Percentiles rank a stretch among this genome's conserved stretches.
phyloP scores from a whole-genome alignment of 495 filamentous ascomycete genomes.

The Halenospora varia region DNA sequence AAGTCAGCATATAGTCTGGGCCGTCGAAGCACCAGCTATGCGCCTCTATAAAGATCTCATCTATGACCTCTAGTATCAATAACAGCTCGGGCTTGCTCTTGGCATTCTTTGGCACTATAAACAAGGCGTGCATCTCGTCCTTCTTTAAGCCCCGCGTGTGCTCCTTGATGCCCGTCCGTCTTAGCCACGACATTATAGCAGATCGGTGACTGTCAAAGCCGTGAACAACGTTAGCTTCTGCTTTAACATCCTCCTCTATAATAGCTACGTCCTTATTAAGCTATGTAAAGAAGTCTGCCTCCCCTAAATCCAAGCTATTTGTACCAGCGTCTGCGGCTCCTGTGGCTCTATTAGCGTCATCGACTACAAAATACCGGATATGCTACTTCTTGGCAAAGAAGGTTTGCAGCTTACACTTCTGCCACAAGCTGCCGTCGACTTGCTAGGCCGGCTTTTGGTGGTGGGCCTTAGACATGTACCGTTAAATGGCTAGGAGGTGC shows the following conservation, averaged over 20 bases:
- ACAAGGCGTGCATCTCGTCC: slow-evolving; percentile 1
- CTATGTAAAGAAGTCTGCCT: background rate
- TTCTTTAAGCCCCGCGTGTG: background rate
- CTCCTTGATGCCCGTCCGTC: slow-evolving; percentile 2
- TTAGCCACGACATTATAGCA: slow-evolving; percentile 1
- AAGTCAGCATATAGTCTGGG: too few relatives aligned
- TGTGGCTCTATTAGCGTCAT: background rate
- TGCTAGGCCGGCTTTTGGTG: slow-evolving; percentile 4
- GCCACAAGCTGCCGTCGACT: background rate
- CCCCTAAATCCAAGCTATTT: background rate
- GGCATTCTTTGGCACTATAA: background rate
- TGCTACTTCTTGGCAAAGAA: slow-evolving; percentile 4
- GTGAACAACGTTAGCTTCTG: slow-evolving; percentile 4
- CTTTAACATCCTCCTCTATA: background rate
- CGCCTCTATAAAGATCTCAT: background rate
- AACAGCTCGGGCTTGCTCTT: slow-evolving; percentile 7
- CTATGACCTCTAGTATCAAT: slow-evolving; percentile 2
- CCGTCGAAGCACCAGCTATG: background rate
- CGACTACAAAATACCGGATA: slow-evolving; percentile 2
- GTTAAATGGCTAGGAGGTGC: too few relatives aligned
- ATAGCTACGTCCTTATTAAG: background rate
- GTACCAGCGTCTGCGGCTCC: background rate
- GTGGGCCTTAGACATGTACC: slow-evolving; percentile 6
- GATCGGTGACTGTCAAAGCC: slow-evolving; percentile 2
- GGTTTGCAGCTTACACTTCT: background rate